phyloP scores from a whole-genome alignment of 768 basidiomycete genomes.

The Tricholoma sp. region DNA sequence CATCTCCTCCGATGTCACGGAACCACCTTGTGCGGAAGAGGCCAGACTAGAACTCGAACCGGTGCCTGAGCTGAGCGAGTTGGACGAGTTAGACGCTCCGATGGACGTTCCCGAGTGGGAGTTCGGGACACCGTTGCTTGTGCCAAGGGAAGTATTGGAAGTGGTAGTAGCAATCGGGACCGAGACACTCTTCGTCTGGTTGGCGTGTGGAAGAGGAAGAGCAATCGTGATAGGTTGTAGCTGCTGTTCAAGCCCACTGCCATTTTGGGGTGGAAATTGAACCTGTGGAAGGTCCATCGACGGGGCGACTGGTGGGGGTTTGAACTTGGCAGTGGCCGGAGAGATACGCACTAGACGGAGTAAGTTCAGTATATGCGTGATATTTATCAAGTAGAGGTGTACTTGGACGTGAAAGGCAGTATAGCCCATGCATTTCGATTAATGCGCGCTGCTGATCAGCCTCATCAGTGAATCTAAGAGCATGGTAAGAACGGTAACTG shows the following conservation, averaged over 20 bases:
- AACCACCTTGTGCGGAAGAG: slow-evolving; percentile 40
- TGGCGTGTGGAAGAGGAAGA: slow-evolving; percentile 40
- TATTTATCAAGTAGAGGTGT: slow-evolving; percentile 25
- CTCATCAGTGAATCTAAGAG: slow-evolving; percentile 75
- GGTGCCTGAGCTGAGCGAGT: slow-evolving; percentile 44
- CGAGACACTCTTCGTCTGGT: slow-evolving; percentile 61
- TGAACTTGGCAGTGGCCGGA: slow-evolving; percentile 85
- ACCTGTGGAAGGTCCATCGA: slow-evolving; percentile 43
- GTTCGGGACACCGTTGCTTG: slow-evolving; percentile 32
- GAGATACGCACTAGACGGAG: slow-evolving; percentile 73
- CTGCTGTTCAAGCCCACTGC: slow-evolving; percentile 26
- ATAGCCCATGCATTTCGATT: slow-evolving; percentile 88
- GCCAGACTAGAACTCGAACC: slow-evolving; percentile 46
- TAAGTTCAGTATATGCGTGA: slow-evolving; percentile 27
- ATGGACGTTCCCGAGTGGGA: slow-evolving; percentile 46
- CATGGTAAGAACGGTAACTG: slow-evolving; percentile 12
- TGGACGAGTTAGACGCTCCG: slow-evolving; percentile 45
- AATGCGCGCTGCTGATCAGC: slow-evolving; percentile 85
- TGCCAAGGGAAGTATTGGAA: slow-evolving; percentile 31
- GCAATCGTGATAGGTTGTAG: slow-evolving; percentile 40
- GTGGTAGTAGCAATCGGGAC: slow-evolving; percentile 55
- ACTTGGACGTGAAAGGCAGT: slow-evolving; percentile 88
- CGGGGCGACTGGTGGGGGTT: slow-evolving; percentile 43
- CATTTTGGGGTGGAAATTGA: slow-evolving; percentile 34
- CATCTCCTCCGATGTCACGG: slow-evolving; percentile 49